Percentiles rank a stretch among this genome's conserved stretches.
These are phyloP conservation scores for Telfairia occidentalis DNA, from an alignment of 331 rosid species.

Conservation along the genomic window DNA sequence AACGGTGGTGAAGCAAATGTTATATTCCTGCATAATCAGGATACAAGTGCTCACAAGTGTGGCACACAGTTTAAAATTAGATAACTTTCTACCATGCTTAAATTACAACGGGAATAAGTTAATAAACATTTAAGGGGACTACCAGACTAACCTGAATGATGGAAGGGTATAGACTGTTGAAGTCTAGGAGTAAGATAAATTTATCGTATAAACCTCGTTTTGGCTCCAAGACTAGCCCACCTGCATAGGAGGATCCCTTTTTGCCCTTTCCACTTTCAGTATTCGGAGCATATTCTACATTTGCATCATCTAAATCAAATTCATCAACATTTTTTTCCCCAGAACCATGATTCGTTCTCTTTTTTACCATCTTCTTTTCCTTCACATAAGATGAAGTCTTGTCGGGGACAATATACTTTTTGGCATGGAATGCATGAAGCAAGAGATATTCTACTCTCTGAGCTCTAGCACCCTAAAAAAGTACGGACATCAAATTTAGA, in stretches of 20 bases:
- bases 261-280: slow-evolving; percentile 54
- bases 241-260: slow-evolving; percentile 78
- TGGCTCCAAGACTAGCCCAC: slow-evolving; percentile 96
- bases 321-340: slow-evolving; percentile 44
- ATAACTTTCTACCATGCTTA: slow-evolving; percentile 4
- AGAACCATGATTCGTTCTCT: slow-evolving; percentile 33
- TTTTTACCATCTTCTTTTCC: slow-evolving; percentile 47
- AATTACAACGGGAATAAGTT: slow-evolving; percentile 13
- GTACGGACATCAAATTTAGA: slow-evolving; percentile 13
- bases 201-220: slow-evolving; percentile 92
- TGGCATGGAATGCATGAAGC: slow-evolving; percentile 88
- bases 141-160: slow-evolving; percentile 63
- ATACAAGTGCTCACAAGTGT: slow-evolving; percentile 4
- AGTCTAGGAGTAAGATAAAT: slow-evolving; percentile 77
- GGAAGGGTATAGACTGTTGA: slow-evolving; percentile 96
- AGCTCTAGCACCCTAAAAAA: slow-evolving; percentile 89
- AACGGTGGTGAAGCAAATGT: slow-evolving; percentile 94
- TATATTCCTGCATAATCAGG: slow-evolving; percentile 60
- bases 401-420: slow-evolving; percentile 82
- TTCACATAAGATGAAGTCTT: slow-evolving; percentile 44
- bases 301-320: slow-evolving; percentile 35
- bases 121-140: slow-evolving; percentile 2
- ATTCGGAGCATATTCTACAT: slow-evolving; percentile 37
- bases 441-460: slow-evolving; percentile 93
- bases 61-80: slow-evolving; percentile 12